Base-by-base conservation (phyloP, 306 rosid species). In the Pyrus bretschneideri region DNA sequence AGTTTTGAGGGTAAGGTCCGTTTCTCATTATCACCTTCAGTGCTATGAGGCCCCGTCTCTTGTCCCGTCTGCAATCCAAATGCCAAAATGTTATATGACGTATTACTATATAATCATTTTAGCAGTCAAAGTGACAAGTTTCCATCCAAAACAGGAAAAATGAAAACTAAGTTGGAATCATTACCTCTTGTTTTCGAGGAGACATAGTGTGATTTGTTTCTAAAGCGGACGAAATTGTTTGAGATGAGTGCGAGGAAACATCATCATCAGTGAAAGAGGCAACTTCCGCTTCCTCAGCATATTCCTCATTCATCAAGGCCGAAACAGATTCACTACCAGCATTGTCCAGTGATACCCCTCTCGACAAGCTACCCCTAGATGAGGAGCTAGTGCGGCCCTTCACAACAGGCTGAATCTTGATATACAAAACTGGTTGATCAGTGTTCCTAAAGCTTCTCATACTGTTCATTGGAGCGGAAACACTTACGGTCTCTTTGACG, bases 161-260 rank as follows among this genome's bases (percentile, higher is more conserved):
- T 27, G 25, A 13, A 75, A 58, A 58, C 38, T 29, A 60, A 75
- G 30, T 38, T 38, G n/a, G 27, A 68, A 38, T 18, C 76, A 65
- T 52, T 83, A 95, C 98, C 96, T 90, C 93, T 85, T 68, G 91
- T 67, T 22, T 78, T 25, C 61, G 82, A 30, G 86, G 80, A 78
- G 85, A 85, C 35, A 81, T 22, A 60, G 79, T 70, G 19, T 79
- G 80, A 40, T 72, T 85, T 27, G 91, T 82, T 61, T 86, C 85
- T 7, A 78, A 14, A 55, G 89, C 51, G 49, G 90, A 69, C 52
- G 89, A 62, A 75, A 76, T 76, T 9, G 90, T 84, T 78, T 81
- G 60, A 70, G 99, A 95, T 67, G 99, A 92, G 80, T 89, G 90
- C 3, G 99, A 95, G 40, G 96, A 95, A 83, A 84, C 95, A 83